Percentiles rank a stretch among this genome's conserved stretches.
phyloP scores from a whole-genome alignment of 352 stramenopile genomes.

The Phytophthora rubi region DNA sequence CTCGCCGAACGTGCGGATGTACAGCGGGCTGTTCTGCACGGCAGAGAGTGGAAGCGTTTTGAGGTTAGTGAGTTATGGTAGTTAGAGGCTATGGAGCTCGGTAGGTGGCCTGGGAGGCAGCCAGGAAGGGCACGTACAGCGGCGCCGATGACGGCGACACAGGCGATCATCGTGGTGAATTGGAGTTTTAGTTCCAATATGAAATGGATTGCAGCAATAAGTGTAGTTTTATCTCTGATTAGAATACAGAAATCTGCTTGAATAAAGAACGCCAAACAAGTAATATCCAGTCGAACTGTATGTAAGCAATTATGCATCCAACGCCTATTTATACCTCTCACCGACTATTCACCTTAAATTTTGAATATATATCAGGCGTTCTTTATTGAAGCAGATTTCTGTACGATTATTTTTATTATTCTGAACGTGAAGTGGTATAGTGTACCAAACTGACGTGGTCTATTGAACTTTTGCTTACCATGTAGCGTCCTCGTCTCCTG shows the following conservation, averaged over 20 bases:
- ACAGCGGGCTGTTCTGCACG: conserved; percentile 78
- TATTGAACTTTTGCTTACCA: conserved; percentile 27
- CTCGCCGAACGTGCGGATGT: conserved; percentile 83
- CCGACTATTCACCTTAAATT: too few relatives aligned
- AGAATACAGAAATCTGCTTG: too few relatives aligned
- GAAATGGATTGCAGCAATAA: too few relatives aligned
- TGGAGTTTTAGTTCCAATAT: too few relatives aligned
- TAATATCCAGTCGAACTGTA: too few relatives aligned
- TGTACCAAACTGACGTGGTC: conserved; percentile 27
- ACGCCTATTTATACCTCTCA: too few relatives aligned
- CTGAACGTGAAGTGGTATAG: background rate
- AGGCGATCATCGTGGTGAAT: conserved; percentile 69
- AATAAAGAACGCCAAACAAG: too few relatives aligned
- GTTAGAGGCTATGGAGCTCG: background rate
- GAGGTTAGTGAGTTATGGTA: background rate
- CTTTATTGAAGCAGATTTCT: too few relatives aligned
- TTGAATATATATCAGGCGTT: too few relatives aligned
- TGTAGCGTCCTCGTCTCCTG: conserved; percentile 12
- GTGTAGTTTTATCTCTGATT: too few relatives aligned
- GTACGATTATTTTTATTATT: background rate
- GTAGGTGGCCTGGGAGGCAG: background rate
- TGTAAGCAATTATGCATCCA: too few relatives aligned
- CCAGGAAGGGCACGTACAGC: conserved; percentile 50
- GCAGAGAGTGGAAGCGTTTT: background rate
- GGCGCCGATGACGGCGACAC: conserved; percentile 80